These are phyloP conservation scores for Pyrenochaeta sp. DNA, from an alignment of 2,329 filamentous ascomycete genomes.

Conservation along the genomic window DNA sequence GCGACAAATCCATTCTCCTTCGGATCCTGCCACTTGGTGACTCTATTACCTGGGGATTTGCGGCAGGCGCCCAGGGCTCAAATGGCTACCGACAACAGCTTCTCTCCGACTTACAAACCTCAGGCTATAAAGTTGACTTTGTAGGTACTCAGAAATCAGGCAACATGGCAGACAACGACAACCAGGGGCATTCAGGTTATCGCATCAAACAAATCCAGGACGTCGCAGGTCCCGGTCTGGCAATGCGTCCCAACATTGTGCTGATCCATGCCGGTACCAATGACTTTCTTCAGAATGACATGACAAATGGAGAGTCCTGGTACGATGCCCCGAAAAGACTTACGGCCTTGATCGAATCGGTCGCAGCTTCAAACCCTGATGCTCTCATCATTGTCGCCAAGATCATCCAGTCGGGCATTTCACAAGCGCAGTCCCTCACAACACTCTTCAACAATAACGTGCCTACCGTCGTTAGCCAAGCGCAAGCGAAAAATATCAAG, in stretches of 20 bases:
- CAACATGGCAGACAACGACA: constrained; percentile 42
- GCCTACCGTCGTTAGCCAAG: constrained; percentile 27
- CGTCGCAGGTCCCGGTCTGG: constrained; percentile 16
- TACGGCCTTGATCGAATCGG: constrained; percentile 41
- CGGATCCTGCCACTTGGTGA: constrained; percentile 37
- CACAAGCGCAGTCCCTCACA: constrained; percentile 19
- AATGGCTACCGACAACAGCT: constrained; percentile 51
- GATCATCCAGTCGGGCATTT: constrained; percentile 37
- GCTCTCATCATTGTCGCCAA: constrained; percentile 50
- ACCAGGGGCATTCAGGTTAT: constrained; percentile 45
- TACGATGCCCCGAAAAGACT: constrained; percentile 44
- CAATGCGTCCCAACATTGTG: constrained; percentile 30
- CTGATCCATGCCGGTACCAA: constrained; percentile 37
- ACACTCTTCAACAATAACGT: constrained; percentile 34
- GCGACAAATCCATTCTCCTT: constrained; percentile 16
- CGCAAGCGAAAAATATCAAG: constrained; percentile 28
- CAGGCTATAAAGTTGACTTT: constrained; percentile 34
- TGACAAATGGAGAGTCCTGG: constrained; percentile 21
- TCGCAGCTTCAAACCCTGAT: constrained; percentile 39
- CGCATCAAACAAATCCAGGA: constrained; percentile 40
- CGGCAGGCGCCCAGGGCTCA: constrained; percentile 33
- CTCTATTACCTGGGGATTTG: constrained; percentile 44
- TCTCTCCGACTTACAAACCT: constrained; percentile 27
- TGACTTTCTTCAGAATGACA: constrained; percentile 22
- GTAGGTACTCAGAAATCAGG: constrained; percentile 44